Conservation (phyloP, 208 protist species). For the Trichomonas gallinae region DNA sequence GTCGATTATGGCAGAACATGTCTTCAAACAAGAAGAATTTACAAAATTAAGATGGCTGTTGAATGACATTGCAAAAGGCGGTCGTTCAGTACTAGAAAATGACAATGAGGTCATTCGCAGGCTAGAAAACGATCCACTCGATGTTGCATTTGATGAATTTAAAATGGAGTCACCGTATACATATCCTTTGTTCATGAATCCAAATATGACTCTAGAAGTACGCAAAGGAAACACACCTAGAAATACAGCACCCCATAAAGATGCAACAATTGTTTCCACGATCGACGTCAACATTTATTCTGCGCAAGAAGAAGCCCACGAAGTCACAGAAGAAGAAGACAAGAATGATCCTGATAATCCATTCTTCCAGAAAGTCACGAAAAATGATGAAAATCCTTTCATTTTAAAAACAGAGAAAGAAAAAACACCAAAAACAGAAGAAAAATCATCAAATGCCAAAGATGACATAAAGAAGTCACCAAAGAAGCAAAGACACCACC, state of each 20-base stretch:
- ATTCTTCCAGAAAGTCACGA: no score
- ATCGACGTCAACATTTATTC: neutral
- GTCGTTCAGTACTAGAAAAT: neutral
- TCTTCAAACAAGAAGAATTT: neutral
- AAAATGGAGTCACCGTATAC: neutral
- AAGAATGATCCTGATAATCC: no score
- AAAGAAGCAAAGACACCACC: neutral
- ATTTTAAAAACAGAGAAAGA: neutral
- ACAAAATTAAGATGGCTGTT: neutral
- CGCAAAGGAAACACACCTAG: no score
- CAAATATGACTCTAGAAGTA: neutral
- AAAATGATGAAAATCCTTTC: neutral
- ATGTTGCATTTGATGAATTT: neutral
- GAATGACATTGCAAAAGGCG: neutral
- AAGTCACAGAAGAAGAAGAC: neutral
- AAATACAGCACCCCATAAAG: neutral
- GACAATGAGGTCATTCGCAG: neutral
- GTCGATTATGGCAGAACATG: neutral
- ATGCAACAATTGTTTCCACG: neutral
- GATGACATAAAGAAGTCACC: neutral
- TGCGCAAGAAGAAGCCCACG: neutral
- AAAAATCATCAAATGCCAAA: neutral
- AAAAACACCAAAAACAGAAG: neutral
- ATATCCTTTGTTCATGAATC: neutral
- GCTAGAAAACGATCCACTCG: neutral